Evolutionary conservation across 331 rosid species (phyloP).

Genomic region (Dryas integrifolia): DNA sequence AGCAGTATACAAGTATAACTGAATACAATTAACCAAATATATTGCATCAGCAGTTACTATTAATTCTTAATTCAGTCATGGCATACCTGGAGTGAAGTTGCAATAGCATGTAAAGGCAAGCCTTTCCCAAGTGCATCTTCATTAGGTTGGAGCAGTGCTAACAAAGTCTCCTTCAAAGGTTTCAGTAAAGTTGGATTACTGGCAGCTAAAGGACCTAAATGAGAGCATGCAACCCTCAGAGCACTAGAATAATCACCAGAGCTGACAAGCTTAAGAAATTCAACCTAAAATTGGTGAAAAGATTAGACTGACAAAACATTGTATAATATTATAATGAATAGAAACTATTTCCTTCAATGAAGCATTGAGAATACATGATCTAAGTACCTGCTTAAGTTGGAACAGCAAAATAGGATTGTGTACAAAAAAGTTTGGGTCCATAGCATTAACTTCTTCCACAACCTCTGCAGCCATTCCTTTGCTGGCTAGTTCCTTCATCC

Average conservation of each 20-base stretch:
- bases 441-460: constrained; percentile 66
- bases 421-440: constrained; percentile 71
- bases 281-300: constrained; percentile 62
- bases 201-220: constrained; percentile 91
- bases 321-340: neutral
- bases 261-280: constrained; percentile 86
- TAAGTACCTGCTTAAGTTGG: constrained; percentile 88
- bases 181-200: constrained; percentile 71
- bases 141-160: constrained; percentile 74
- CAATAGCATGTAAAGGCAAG: constrained; percentile 81
- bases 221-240: constrained; percentile 80
- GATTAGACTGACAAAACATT: constrained; percentile 15
- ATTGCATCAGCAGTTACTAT: constrained; percentile 16
- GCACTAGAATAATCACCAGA: constrained; percentile 81
- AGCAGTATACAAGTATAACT: neutral
- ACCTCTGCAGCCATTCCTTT: constrained; percentile 94
- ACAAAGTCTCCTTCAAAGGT: constrained; percentile 85
- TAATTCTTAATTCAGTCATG: constrained; percentile 17
- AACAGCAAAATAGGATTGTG: constrained; percentile 77
- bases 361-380: constrained; percentile 19
- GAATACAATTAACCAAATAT: neutral
- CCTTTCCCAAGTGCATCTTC: constrained; percentile 74
- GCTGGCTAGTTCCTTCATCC: constrained; percentile 83
- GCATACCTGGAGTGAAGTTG: constrained; percentile 90
- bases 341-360: neutral